Percentiles rank a stretch among this genome's conserved stretches.
phyloP scores from a whole-genome alignment of 164 flowering plant species.

The Macadamia tetraphylla region DNA sequence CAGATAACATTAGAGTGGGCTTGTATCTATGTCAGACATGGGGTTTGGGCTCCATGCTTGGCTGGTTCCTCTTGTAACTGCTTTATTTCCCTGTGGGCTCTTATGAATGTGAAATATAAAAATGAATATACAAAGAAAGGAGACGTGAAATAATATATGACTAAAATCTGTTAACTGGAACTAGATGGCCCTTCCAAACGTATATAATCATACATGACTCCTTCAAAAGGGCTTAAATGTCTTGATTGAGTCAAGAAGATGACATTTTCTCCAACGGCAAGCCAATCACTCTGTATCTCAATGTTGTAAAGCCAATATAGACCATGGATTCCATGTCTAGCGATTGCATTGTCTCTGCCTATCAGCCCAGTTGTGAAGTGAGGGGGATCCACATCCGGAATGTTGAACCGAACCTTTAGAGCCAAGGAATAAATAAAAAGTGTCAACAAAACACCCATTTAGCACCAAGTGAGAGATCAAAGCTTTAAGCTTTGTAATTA shows the following conservation, averaged over 20 bases:
- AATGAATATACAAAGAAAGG: too few species aligned
- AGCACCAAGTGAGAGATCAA: background rate
- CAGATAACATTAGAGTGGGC: too few species aligned
- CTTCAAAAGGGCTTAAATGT: background rate
- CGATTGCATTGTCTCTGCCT: conserved; percentile 10
- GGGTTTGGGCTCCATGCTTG: too few species aligned
- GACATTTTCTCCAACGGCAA: background rate
- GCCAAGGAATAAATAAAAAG: background rate
- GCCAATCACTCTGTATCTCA: background rate
- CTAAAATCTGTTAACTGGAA: too few species aligned
- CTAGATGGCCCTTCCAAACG: background rate
- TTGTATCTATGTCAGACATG: too few species aligned
- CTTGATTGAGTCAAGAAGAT: background rate
- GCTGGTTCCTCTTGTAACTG: too few species aligned
- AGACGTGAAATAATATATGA: too few species aligned
- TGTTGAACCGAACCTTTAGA: conserved; percentile 5
- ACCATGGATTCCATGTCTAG: conserved; percentile 13
- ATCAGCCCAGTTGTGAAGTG: conserved; percentile 2
- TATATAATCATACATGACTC: background rate
- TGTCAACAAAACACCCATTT: background rate
- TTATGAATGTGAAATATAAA: too few species aligned
- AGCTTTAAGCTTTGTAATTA: background rate
- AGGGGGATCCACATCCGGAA: background rate
- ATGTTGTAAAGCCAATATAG: conserved; percentile 5
- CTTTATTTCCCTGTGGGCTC: too few species aligned